Evolutionary conservation across 495 filamentous ascomycete genomes (phyloP), one percentile per base, ranked within the genome.

Genomic region (Penicillium fimorum): DNA sequence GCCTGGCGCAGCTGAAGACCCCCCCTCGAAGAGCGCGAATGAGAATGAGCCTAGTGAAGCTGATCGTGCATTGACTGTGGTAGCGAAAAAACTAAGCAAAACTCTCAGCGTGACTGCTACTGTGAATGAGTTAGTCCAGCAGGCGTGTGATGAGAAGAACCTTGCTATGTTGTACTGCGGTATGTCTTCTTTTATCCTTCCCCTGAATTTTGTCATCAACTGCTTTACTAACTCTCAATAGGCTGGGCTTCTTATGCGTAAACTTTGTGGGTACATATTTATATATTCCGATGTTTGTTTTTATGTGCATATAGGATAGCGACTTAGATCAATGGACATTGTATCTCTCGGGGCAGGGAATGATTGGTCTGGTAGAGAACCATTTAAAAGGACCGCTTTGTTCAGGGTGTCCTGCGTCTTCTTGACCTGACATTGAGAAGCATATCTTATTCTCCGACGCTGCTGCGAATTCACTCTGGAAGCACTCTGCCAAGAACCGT

Each of bases 391-490:
- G 22, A 22, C 22, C 22, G 2, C 22, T 22, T 22, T 22, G 22
- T 22, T 22, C 22, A 22, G 2, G 22, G 22, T 22, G 22, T 22
- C 22, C 22, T 22, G 22, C n/a, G n/a, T n/a, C n/a, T n/a, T n/a
- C n/a, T n/a, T n/a, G n/a, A n/a, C n/a, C n/a, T n/a, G n/a, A n/a
- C n/a, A n/a, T n/a, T n/a, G n/a, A n/a, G n/a, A n/a, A n/a, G n/a
- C n/a, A n/a, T n/a, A n/a, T n/a, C n/a, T n/a, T n/a, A n/a, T 97
- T 2, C 97, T 97, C 76, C 84, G 93, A 10, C 82, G 94, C 22
- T 98, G 95, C 70, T 98, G 95, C 70, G 95, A 98, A 70, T 97
- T 97, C 65, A 97, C 92, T 0, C 81, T 98, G 5, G 92, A 96
- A 58, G 91, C 96, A 15, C 78, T 98, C 30, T 85, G 95, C 11